A percentile compares a stretch with the other conserved stretches of the same genome.
These are phyloP conservation scores for Aureococcus anophagefferens DNA, from an alignment of 108 stramenopile species.

Conservation along the genomic window DNA sequence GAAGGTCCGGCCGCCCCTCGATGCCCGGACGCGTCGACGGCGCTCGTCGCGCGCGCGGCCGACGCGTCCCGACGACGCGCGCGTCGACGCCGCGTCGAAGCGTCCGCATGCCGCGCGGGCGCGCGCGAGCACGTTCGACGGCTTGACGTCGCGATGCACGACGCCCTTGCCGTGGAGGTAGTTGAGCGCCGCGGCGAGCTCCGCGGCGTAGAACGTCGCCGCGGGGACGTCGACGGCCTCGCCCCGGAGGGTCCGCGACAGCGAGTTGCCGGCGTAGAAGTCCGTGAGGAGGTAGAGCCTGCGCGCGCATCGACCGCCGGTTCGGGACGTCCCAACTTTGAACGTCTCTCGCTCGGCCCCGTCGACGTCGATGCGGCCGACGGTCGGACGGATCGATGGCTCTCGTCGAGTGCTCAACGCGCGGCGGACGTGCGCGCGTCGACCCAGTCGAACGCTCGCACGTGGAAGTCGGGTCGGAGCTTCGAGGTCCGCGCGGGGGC, in stretches of 20 bases:
- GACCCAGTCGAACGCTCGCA: slow-evolving; percentile 41
- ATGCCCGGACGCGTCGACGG: too few relatives aligned
- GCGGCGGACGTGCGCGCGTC: neutral
- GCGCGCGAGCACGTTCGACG: slow-evolving; percentile 50
- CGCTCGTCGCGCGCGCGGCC: too few relatives aligned
- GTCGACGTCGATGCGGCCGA: too few relatives aligned
- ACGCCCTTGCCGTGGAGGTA: slow-evolving; percentile 43
- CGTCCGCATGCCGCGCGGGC: too few relatives aligned
- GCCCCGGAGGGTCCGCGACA: slow-evolving; percentile 27
- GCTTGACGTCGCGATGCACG: slow-evolving; percentile 53
- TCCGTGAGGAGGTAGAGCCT: slow-evolving; percentile 32
- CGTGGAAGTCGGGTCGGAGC: too few relatives aligned
- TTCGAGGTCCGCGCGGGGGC: too few relatives aligned
- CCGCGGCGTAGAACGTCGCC: slow-evolving; percentile 44
- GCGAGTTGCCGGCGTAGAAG: slow-evolving; percentile 27
- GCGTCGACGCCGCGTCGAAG: too few relatives aligned
- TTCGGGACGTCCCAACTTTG: slow-evolving; percentile 9
- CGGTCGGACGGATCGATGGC: too few relatives aligned
- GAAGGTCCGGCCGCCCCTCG: too few relatives aligned
- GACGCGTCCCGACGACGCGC: too few relatives aligned
- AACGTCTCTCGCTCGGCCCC: neutral
- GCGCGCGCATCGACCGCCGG: too few relatives aligned
- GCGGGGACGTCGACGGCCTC: slow-evolving; percentile 17
- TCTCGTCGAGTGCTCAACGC: too few relatives aligned
- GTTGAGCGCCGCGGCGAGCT: slow-evolving; percentile 37